A percentile compares a stretch with the other conserved stretches of the same genome.
These are phyloP conservation scores for Apiospora marii DNA, from an alignment of 2,329 filamentous ascomycete species.

Conservation along the genomic window DNA sequence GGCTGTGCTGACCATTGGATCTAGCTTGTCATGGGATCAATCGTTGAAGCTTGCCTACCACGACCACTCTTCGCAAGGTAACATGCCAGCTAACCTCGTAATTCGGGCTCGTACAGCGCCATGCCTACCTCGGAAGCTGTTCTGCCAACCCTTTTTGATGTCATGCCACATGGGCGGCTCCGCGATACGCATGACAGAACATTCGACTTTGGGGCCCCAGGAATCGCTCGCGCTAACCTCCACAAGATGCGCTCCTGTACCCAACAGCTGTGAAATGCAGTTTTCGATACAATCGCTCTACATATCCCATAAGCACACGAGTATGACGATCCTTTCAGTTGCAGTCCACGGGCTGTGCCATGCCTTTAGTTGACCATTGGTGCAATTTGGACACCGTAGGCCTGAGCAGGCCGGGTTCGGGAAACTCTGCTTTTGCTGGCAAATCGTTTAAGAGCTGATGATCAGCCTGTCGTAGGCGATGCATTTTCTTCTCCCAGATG, in stretches of 20 bases:
- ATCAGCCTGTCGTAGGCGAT: background rate
- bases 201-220: slow-evolving; percentile 2
- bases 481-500: no score
- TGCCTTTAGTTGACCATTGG: background rate
- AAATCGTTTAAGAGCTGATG: background rate
- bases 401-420: background rate
- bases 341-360: background rate
- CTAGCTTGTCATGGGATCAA: no score
- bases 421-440: background rate
- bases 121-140: slow-evolving; percentile 2
- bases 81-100: background rate
- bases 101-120: background rate
- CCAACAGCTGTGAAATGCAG: background rate
- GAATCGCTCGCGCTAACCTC: background rate
- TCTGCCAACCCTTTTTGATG: background rate
- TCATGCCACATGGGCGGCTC: slow-evolving; percentile 19
- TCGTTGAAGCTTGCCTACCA: background rate
- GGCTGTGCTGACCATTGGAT: no score
- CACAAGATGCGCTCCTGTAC: background rate
- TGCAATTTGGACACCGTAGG: background rate
- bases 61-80: background rate
- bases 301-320: background rate
- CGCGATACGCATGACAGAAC: background rate
- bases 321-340: background rate
- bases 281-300: background rate